Base-by-base conservation (phyloP, 257 asterid genomes). In the Fraxinus quadrangulata region DNA sequence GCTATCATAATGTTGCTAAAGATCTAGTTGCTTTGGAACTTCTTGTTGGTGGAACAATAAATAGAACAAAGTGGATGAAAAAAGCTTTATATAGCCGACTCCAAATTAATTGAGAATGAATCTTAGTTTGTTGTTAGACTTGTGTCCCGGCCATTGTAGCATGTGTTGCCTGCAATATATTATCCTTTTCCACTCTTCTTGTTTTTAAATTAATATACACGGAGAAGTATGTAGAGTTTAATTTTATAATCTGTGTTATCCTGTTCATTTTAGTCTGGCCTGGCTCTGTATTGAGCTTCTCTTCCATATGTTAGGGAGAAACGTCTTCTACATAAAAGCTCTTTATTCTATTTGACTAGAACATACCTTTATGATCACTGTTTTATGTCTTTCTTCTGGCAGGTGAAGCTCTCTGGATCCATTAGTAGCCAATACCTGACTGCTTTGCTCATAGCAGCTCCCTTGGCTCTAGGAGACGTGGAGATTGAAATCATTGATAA, bases 361-460 rank as follows among this genome's bases (percentile, higher is more conserved):
- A 56, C 74, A 31, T 71, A 45, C 24, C 33, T 73, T 75, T 71
- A 78, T 23, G 26, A 11, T 72, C 16, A 67, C 75, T 78, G 65
- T 63, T 59, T 26, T 33, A 56, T 71, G 42, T 76, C 66, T 70
- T 79, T 12, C 2, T 24, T 66, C 33, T 85, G 78, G 81, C 96
- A 93, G 99, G 99, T 96, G 84, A 92, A 89, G 84, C 98, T 96
- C 74, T 93, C 98, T 33, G 99, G 99, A 78, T 92, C 98, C 4
- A 71, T 96, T 73, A 96, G 98, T 82, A 96, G 99, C 84, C 99
- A 96, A 87, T 96, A 96, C 85, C 82, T 96, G 83, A 96, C 98
- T 77, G 98, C 99, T 65, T 86, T 96, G 82, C 97, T 96, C 84
- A 96, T 93, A 96, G 94, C 99, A 47, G 69, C 69, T 63, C 69